phyloP scores from a whole-genome alignment of 768 basidiomycete species.

The Xerocomus spinulosus region DNA sequence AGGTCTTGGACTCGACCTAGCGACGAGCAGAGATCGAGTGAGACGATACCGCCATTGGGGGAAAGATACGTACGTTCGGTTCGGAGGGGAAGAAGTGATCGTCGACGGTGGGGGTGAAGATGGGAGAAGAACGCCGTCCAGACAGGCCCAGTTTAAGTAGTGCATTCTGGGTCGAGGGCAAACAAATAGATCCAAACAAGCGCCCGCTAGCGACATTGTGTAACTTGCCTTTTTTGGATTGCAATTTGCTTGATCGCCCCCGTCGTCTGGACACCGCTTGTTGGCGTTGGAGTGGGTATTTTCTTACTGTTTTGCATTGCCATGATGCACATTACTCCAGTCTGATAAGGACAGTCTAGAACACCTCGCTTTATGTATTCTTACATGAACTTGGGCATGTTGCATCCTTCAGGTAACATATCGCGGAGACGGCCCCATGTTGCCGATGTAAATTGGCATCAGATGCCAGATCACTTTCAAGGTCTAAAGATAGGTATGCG shows the following conservation, averaged over 20 bases:
- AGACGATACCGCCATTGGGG: background rate
- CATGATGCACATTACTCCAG: background rate
- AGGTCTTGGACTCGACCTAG: slow-evolving; percentile 1
- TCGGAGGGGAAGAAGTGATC: background rate
- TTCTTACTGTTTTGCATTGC: slow-evolving; percentile 8
- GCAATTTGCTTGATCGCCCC: slow-evolving; percentile 7
- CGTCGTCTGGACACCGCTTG: slow-evolving; percentile 16
- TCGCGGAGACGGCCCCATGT: slow-evolving; percentile 1
- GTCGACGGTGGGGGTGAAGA: slow-evolving; percentile 19
- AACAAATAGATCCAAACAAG: slow-evolving; percentile 30
- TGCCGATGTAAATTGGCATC: background rate
- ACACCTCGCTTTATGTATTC: slow-evolving; percentile 9
- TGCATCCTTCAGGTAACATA: slow-evolving; percentile 1
- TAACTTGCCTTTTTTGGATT: slow-evolving; percentile 5
- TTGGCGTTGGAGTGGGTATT: slow-evolving; percentile 7
- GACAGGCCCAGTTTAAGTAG: slow-evolving; percentile 28
- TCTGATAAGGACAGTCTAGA: slow-evolving; percentile 1
- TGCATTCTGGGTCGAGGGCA: slow-evolving; percentile 27
- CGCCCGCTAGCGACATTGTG: slow-evolving; percentile 2
- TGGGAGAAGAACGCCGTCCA: slow-evolving; percentile 14
- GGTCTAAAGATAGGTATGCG: slow-evolving; percentile 4
- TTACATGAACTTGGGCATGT: slow-evolving; percentile 2
- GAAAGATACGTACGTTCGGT: slow-evolving; percentile 7
- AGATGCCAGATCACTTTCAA: background rate
- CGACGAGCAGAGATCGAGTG: background rate